Evolutionary conservation across 306 rosid species (phyloP), one percentile per base, ranked within the genome.

Genomic region (Luffa aegyptiaca): DNA sequence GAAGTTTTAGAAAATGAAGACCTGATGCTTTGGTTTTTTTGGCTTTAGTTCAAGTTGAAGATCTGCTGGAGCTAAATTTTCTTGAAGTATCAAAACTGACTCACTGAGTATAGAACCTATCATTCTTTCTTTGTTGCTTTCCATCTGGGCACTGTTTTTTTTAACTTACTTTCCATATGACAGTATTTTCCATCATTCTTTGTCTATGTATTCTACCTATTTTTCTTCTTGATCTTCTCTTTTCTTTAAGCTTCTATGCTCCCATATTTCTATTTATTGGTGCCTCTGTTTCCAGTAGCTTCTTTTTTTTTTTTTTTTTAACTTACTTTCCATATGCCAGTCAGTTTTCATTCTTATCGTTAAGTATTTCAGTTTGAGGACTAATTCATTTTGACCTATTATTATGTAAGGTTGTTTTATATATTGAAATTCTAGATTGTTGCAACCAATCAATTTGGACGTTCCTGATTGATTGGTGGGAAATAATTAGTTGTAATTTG

Each of bases 401-500:
- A 26, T 26, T 78, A 16, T 58, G 11, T 41, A 31, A 78, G 39
- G 5, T 14, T 77, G 71, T 21, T 49, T 26, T 74, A 14, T 49
- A 1, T 53, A 48, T 51, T 74, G 55, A 26, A 45, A 5, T 72
- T 48, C 20, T 48, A 46, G 77, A 21, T 59, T 45, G 79, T 52
- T 53, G 62, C 14, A 55, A 36, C 81, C 55, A 26, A 61, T 61
- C 39, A 7, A 16, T 53, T 52, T 18, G 48, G 48, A 26, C 2
- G 9, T 13, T 51, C 17, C 66, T 21, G 57, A n/a, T 77, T 44
- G 66, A 56, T 59, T 58, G 80, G 80, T 42, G 80, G 80, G 49
- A 59, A 59, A 52, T 33, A 49, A 26, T 26, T 26, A 64, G 66
- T 55, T 55, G 63, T 39, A 10, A 33, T 31, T 49, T 73, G 4